Evolutionary conservation across 2,329 filamentous ascomycete species (phyloP).

Genomic region (Elsinoe fawcettii): DNA sequence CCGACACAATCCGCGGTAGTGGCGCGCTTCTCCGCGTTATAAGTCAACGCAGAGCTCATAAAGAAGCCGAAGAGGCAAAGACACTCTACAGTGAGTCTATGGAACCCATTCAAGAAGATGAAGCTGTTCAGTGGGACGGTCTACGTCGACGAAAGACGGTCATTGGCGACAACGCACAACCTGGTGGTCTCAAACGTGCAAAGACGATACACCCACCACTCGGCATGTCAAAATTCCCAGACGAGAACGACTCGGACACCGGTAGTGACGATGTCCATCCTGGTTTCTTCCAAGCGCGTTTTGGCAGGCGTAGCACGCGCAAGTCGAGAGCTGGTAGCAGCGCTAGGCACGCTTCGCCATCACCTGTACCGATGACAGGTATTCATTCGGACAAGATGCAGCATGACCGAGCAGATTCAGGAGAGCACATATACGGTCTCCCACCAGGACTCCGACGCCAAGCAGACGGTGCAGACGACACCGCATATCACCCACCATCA

Average conservation of each 20-base stretch:
- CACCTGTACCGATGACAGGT: conserved; percentile 12
- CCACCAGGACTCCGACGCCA: conserved; percentile 39
- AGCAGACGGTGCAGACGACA: conserved; percentile 45
- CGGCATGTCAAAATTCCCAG: conserved; percentile 80
- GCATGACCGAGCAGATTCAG: conserved; percentile 22
- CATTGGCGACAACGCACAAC: conserved; percentile 28
- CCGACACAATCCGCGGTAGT: conserved; percentile 86
- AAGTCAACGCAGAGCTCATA: conserved; percentile 65
- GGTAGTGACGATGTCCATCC: conserved; percentile 37
- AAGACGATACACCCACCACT: conserved; percentile 64
- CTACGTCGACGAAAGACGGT: conserved; percentile 64
- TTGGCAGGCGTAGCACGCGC: conserved; percentile 20
- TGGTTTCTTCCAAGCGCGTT: conserved; percentile 37
- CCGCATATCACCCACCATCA: conserved; percentile 36
- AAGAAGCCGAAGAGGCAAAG: conserved; percentile 71
- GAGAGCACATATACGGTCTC: conserved; percentile 44
- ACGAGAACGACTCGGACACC: conserved; percentile 48
- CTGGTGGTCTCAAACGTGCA: conserved; percentile 39
- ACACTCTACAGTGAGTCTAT: conserved; percentile 76
- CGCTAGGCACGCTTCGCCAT: conserved; percentile 9
- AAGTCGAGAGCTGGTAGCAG: neutral
- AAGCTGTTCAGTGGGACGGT: conserved; percentile 85
- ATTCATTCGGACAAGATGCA: conserved; percentile 11
- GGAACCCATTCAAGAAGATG: conserved; percentile 69
- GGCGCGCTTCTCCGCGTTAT: conserved; percentile 81